A percentile compares a stretch with the other conserved stretches of the same genome.
phyloP scores from a whole-genome alignment of 805 yeast species.

The Barnettozyma californica region DNA sequence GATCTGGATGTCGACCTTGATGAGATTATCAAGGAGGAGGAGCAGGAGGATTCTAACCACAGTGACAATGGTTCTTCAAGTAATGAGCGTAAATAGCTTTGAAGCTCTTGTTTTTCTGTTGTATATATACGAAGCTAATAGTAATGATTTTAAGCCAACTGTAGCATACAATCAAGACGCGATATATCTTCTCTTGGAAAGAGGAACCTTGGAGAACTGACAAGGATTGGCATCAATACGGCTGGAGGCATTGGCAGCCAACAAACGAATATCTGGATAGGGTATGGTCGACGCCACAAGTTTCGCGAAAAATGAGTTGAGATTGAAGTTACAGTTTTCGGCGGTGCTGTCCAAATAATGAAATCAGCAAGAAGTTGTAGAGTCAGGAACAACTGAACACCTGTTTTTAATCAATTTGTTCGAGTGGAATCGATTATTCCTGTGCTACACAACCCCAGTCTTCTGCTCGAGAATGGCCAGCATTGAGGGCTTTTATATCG shows the following conservation, averaged over 20 bases:
- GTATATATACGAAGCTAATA: background rate
- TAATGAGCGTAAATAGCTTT: background rate
- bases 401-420: background rate
- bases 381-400: background rate
- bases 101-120: background rate
- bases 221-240: too few species aligned
- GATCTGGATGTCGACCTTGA: conserved; percentile 19
- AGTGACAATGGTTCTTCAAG: conserved; percentile 1
- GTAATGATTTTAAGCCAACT: background rate
- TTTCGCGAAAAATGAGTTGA: background rate
- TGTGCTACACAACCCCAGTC: background rate
- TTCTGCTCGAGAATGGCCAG: conserved; percentile 23
- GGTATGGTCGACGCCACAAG: background rate
- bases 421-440: background rate
- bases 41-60: background rate
- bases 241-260: too few species aligned
- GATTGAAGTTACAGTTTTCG: background rate
- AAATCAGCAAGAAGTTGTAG: background rate
- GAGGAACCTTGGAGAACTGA: too few species aligned
- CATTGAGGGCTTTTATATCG: conserved; percentile 35
- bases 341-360: background rate
- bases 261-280: too few species aligned
- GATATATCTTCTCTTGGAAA: too few species aligned
- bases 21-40: background rate
- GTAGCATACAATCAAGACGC: too few species aligned